These are phyloP conservation scores for Dendrobium nobile DNA, from an alignment of 106 monocot genomes.

Conservation along the genomic window DNA sequence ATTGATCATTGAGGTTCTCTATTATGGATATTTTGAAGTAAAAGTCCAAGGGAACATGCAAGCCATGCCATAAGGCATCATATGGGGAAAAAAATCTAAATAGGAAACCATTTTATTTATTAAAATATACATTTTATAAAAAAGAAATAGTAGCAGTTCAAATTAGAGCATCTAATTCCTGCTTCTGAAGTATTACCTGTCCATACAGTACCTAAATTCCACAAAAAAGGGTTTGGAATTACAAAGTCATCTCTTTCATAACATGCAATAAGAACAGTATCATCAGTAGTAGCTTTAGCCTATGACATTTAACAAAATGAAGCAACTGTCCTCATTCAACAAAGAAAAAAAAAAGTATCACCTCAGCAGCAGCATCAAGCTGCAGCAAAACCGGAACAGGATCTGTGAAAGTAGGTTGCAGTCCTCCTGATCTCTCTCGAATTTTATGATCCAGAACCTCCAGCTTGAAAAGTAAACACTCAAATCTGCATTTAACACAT, in stretches of 20 bases:
- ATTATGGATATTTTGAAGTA: background rate
- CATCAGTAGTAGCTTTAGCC: background rate
- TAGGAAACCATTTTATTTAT: background rate
- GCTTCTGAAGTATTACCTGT: background rate
- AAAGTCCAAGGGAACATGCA: background rate
- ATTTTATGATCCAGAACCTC: slow-evolving; percentile 93
- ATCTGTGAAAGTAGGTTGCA: slow-evolving; percentile 47
- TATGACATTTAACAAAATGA: background rate
- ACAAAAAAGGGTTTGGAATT: background rate
- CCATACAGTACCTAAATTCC: background rate
- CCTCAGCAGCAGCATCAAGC: slow-evolving; percentile 87
- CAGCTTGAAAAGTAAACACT: slow-evolving; percentile 72
- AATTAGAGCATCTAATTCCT: background rate
- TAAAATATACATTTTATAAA: background rate
- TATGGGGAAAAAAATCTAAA: background rate
- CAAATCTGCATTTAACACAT: slow-evolving; percentile 50
- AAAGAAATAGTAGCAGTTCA: background rate
- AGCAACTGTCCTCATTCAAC: background rate
- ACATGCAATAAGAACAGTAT: background rate
- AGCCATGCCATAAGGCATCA: background rate
- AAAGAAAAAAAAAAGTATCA: slow-evolving; percentile 13
- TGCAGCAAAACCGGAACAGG: slow-evolving; percentile 75
- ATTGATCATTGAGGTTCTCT: background rate
- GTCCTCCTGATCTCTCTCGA: slow-evolving; percentile 77
- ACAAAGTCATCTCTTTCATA: background rate